Conservation (phyloP, 1,284 basidiomycete species). For the Pseudozyma hubeiensis region DNA sequence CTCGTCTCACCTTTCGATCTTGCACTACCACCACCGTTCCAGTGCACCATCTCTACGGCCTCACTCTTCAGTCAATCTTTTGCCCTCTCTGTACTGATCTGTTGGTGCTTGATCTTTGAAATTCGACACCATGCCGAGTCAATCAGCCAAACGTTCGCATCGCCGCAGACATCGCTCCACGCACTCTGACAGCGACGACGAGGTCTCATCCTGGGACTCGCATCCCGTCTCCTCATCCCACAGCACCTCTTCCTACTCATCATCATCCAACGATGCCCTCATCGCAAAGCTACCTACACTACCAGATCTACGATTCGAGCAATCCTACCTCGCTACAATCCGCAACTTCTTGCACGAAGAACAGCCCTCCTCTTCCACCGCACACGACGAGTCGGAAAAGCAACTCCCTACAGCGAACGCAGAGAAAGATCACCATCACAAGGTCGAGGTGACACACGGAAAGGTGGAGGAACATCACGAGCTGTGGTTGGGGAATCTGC, state of each 20-base stretch:
- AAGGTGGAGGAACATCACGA: conserved; percentile 32
- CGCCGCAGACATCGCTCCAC: background rate
- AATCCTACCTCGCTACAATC: conserved; percentile 59
- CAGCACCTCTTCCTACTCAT: conserved; percentile 14
- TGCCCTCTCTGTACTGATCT: no score
- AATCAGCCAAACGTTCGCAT: background rate
- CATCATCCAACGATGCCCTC: conserved; percentile 1
- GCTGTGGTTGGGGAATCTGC: conserved; percentile 57
- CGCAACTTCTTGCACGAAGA: conserved; percentile 54
- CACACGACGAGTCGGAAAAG: conserved; percentile 3
- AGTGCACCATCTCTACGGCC: background rate
- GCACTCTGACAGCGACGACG: conserved; percentile 6
- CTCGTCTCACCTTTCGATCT: background rate
- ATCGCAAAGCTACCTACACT: conserved; percentile 31
- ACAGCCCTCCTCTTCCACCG: conserved; percentile 1
- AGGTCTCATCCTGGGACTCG: conserved; percentile 15
- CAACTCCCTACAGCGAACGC: background rate
- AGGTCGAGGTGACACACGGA: conserved; percentile 22
- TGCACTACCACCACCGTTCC: background rate
- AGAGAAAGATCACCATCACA: conserved; percentile 28
- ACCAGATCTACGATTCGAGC: conserved; percentile 62
- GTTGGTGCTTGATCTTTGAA: no score
- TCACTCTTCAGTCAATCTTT: no score
- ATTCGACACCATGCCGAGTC: conserved; percentile 5
- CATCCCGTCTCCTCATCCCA: conserved; percentile 5